A percentile compares a stretch with the other conserved stretches of the same genome.
phyloP scores from a whole-genome alignment of 108 stramenopile genomes.

The Cyclotella baltica region DNA sequence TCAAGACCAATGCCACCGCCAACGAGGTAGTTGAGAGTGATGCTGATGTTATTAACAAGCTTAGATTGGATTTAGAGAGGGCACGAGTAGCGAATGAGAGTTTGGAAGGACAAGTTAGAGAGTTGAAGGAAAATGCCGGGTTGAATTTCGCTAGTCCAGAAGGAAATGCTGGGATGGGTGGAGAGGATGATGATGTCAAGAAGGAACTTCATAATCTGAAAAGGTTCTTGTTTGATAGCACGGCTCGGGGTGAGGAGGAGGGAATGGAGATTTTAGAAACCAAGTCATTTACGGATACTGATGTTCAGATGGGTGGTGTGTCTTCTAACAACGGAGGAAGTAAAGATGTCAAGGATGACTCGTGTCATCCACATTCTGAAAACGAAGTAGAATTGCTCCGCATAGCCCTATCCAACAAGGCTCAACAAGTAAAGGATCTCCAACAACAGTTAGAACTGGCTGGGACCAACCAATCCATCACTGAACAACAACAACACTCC shows the following conservation, averaged over 20 bases:
- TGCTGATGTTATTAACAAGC: slow-evolving; percentile 38
- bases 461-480: not conserved
- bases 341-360: slow-evolving; percentile 10
- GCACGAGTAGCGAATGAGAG: slow-evolving; percentile 41
- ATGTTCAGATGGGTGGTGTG: not conserved
- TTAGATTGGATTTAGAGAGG: slow-evolving; percentile 42
- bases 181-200: not conserved
- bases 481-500: not conserved
- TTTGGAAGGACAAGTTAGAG: slow-evolving; percentile 48
- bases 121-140: slow-evolving; percentile 3
- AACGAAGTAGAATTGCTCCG: slow-evolving; percentile 8
- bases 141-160: not conserved
- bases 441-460: not conserved
- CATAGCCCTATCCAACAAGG: slow-evolving; percentile 14
- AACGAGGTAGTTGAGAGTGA: slow-evolving; percentile 88
- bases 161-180: too few relatives aligned
- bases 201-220: slow-evolving; percentile 32
- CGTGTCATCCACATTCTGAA: not conserved
- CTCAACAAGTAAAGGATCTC: slow-evolving; percentile 28
- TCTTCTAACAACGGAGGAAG: not conserved
- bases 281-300: not conserved
- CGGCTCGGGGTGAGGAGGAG: not conserved
- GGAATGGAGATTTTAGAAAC: not conserved
- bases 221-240: slow-evolving; percentile 24
- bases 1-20: slow-evolving; percentile 99